phyloP scores from a whole-genome alignment of 2,329 filamentous ascomycete genomes.

The Penicillium sp. region DNA sequence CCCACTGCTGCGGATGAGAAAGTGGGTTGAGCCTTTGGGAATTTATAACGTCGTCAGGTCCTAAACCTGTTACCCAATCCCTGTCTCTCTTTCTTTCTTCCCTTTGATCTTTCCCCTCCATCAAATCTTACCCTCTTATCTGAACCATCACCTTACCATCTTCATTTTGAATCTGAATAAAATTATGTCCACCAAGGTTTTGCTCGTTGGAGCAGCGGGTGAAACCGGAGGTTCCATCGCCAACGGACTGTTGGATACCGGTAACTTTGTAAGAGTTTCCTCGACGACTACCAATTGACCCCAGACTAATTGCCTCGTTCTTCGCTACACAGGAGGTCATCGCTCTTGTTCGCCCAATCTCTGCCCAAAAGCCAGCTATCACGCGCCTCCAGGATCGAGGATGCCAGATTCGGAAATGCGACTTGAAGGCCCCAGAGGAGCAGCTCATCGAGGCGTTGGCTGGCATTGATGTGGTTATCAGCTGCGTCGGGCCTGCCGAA shows the following conservation, averaged over 20 bases:
- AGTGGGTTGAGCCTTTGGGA: slow-evolving; percentile 28
- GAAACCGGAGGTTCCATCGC: slow-evolving; percentile 36
- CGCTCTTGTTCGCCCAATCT: slow-evolving; percentile 42
- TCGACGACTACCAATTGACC: neutral
- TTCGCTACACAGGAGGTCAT: slow-evolving; percentile 37
- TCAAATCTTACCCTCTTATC: neutral
- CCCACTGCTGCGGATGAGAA: slow-evolving; percentile 24
- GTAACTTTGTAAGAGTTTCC: slow-evolving; percentile 15
- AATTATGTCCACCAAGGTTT: slow-evolving; percentile 31
- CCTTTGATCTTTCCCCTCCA: slow-evolving; percentile 1
- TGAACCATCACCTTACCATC: neutral
- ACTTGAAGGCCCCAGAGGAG: slow-evolving; percentile 38
- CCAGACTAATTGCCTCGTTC: neutral
- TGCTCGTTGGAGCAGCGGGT: slow-evolving; percentile 34
- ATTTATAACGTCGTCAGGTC: slow-evolving; percentile 30
- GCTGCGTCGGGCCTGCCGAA: slow-evolving; percentile 30
- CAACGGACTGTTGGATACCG: slow-evolving; percentile 30
- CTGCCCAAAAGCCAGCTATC: slow-evolving; percentile 41
- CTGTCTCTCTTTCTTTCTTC: slow-evolving; percentile 7
- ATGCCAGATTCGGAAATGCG: slow-evolving; percentile 37
- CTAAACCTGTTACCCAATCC: slow-evolving; percentile 19
- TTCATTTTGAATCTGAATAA: neutral
- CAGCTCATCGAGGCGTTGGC: slow-evolving; percentile 37
- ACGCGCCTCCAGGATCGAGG: slow-evolving; percentile 36
- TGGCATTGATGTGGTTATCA: slow-evolving; percentile 42